Evolutionary conservation across 768 basidiomycete species (phyloP).

Genomic region (Mycena albidolilacea): DNA sequence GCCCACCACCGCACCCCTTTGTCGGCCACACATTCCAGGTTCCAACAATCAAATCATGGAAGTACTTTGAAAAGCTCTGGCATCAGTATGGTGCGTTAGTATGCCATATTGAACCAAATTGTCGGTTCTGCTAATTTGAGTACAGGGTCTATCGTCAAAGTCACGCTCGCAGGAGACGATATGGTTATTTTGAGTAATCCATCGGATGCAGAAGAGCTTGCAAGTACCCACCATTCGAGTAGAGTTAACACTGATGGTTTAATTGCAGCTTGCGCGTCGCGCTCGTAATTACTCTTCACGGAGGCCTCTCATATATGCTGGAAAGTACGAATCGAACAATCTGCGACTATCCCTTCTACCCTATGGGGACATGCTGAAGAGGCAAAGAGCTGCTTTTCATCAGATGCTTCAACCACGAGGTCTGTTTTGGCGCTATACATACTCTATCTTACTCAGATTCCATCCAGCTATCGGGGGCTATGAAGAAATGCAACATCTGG

Average conservation of each 20-base stretch:
- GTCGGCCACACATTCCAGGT: constrained; percentile 22
- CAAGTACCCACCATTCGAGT: background rate
- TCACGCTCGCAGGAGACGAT: constrained; percentile 16
- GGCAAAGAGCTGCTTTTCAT: constrained; percentile 15
- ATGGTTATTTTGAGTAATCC: constrained; percentile 11
- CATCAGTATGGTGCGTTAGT: constrained; percentile 3
- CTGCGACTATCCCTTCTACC: background rate
- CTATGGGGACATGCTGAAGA: constrained; percentile 6
- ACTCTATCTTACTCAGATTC: background rate
- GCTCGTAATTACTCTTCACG: constrained; percentile 14
- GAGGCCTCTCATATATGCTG: background rate
- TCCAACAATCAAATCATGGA: constrained; percentile 1
- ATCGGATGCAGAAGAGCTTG: constrained; percentile 17
- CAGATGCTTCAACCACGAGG: constrained; percentile 20
- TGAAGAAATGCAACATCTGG: background rate
- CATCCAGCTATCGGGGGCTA: constrained; percentile 7
- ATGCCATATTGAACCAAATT: background rate
- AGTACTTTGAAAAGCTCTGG: constrained; percentile 19
- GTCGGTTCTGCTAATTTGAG: background rate
- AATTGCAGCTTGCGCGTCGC: constrained; percentile 5
- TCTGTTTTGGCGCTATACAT: background rate
- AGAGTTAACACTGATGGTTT: background rate
- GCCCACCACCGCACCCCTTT: constrained; percentile 8
- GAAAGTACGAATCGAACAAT: constrained; percentile 10
- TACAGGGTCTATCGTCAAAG: constrained; percentile 1